These are phyloP conservation scores for Coemansia sp. DNA, from an alignment of 192 early-diverging fungal genomes.

Conservation along the genomic window DNA sequence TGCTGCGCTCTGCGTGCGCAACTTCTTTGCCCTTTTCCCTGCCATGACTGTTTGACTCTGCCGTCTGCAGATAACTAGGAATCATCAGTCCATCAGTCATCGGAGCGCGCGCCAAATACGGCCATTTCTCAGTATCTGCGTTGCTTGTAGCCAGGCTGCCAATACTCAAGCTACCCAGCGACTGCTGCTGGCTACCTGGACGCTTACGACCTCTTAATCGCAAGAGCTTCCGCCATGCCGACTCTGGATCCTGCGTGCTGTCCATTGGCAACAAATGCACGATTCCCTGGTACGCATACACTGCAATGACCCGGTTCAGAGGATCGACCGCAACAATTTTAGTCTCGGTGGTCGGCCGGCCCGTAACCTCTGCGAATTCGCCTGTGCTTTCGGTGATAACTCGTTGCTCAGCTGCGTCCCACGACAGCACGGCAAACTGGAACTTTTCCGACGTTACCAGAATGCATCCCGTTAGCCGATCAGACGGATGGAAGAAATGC, in stretches of 20 bases:
- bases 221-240: constrained; percentile 14
- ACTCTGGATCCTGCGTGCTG: constrained; percentile 1
- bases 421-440: constrained; percentile 72
- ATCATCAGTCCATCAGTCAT: constrained; percentile 14
- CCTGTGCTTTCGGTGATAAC: constrained; percentile 69
- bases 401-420: constrained; percentile 49
- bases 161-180: not conserved
- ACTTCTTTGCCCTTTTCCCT: constrained; percentile 42
- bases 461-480: constrained; percentile 60
- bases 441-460: constrained; percentile 67
- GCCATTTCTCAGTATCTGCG: constrained; percentile 7
- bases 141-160: not conserved
- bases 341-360: constrained; percentile 55
- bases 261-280: constrained; percentile 65
- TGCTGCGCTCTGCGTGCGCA: constrained; percentile 23
- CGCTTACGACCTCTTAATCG: not conserved
- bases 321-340: constrained; percentile 63
- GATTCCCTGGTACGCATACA: constrained; percentile 68
- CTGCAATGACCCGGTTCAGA: constrained; percentile 52
- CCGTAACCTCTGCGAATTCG: constrained; percentile 59
- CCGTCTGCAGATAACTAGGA: constrained; percentile 21
- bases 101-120: constrained; percentile 29
- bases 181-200: not conserved
- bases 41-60: not conserved
- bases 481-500: constrained; percentile 33